Evolutionary conservation across 1,284 basidiomycete species (phyloP).

Genomic region (Trichosporon faecale): DNA sequence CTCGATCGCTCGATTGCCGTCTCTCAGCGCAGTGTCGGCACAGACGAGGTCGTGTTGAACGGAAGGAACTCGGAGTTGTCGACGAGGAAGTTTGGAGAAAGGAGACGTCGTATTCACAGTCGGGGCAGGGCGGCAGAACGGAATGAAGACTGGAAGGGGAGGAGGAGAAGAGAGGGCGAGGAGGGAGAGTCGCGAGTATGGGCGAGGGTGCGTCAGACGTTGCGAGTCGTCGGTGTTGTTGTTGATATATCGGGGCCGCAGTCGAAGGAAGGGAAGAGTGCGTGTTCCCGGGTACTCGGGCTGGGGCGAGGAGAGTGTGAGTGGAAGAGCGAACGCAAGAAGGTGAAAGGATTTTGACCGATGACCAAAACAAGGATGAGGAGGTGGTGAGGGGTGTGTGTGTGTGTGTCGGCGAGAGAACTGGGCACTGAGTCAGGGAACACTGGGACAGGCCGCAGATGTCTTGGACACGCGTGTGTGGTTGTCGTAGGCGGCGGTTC

Average conservation of each 20-base stretch:
- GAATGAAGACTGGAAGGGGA: neutral
- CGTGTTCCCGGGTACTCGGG: neutral
- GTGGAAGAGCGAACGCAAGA: neutral
- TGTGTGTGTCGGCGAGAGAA: neutral
- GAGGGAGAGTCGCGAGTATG: neutral
- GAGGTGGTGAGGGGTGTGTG: neutral
- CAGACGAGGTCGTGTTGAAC: neutral
- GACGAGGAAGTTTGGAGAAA: neutral
- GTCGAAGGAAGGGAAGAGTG: neutral
- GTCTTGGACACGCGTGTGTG: slow-evolving; percentile 8
- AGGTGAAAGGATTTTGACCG: neutral
- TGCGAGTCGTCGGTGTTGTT: slow-evolving; percentile 1
- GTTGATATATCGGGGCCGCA: neutral
- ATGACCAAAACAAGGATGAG: neutral
- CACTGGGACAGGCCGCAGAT: neutral
- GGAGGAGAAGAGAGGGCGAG: neutral
- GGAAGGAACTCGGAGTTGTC: neutral
- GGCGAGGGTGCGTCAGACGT: neutral
- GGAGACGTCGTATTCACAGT: neutral
- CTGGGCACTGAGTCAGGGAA: neutral
- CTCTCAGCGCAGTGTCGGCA: neutral
- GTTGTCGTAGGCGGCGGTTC: slow-evolving; percentile 6
- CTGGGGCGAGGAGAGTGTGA: neutral
- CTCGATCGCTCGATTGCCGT: slow-evolving; percentile 3
- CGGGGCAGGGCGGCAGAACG: neutral